Evolutionary conservation across 2,329 filamentous ascomycete genomes (phyloP).

Genomic region (Colletotrichum scovillei): DNA sequence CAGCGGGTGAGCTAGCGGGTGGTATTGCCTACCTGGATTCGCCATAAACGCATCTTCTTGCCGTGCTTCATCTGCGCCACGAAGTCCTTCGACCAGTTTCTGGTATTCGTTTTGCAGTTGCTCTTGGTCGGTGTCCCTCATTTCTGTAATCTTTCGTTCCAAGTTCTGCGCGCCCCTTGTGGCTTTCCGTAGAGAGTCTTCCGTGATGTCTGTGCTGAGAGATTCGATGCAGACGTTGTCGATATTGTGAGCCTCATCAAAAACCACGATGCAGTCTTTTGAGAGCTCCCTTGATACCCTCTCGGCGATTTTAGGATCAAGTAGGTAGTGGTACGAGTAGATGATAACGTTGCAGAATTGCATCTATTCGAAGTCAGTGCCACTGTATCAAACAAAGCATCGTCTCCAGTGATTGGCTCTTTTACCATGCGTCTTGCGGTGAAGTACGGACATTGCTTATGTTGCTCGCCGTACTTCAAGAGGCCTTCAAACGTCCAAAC

Average conservation of each 20-base stretch:
- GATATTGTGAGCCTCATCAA: slow-evolving; percentile 99
- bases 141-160: slow-evolving; percentile 89
- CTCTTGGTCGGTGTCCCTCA: slow-evolving; percentile 95
- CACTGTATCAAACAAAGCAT: not conserved
- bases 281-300: slow-evolving; percentile 94
- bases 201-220: slow-evolving; percentile 94
- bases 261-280: slow-evolving; percentile 98
- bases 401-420: not conserved
- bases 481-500: slow-evolving; percentile 96
- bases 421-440: slow-evolving; percentile 90
- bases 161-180: slow-evolving; percentile 91
- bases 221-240: slow-evolving; percentile 99
- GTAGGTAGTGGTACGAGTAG: slow-evolving; percentile 97
- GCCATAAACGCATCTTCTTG: slow-evolving; percentile 98
- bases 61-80: slow-evolving; percentile 87
- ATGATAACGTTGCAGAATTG: slow-evolving; percentile 99
- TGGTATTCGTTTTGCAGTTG: slow-evolving; percentile 96
- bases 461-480: slow-evolving; percentile 88
- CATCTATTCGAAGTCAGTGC: slow-evolving; percentile 70
- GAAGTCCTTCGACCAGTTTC: slow-evolving; percentile 91
- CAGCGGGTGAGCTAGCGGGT: not conserved
- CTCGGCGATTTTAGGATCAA: slow-evolving; percentile 98
- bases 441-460: slow-evolving; percentile 98
- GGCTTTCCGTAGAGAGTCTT: slow-evolving; percentile 92
- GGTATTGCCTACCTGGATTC: slow-evolving; percentile 72